phyloP scores from a whole-genome alignment of 225 moss, liverwort and hornwort species.

The Ulota crispa region DNA sequence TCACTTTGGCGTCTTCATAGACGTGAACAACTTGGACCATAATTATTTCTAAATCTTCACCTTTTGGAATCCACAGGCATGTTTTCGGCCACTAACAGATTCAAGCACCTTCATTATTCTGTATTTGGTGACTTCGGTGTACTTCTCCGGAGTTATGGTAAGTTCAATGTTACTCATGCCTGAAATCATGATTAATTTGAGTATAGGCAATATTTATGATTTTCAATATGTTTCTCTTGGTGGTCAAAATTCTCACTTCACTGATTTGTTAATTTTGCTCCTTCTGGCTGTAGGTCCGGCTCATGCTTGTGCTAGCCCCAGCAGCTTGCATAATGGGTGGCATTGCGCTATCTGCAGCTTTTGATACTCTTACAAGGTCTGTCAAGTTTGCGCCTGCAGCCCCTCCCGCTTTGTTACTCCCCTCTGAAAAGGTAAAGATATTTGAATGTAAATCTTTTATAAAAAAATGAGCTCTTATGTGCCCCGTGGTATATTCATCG shows the following conservation, averaged over 20 bases:
- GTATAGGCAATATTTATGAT: background rate
- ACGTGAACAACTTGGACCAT: constrained; percentile 17
- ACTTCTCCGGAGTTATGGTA: constrained; percentile 99
- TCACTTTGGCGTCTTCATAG: background rate
- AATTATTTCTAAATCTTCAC: constrained; percentile 2
- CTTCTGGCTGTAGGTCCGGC: constrained; percentile 75
- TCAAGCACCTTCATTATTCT: constrained; percentile 86
- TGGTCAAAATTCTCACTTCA: background rate
- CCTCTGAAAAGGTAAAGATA: constrained; percentile 46
- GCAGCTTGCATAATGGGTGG: constrained; percentile 97
- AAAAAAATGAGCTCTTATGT: background rate
- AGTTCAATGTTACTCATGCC: constrained; percentile 14
- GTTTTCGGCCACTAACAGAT: constrained; percentile 95
- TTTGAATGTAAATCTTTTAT: background rate
- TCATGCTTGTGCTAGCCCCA: constrained; percentile 99
- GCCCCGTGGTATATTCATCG: background rate
- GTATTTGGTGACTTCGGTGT: constrained; percentile 96
- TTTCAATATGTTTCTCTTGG: background rate
- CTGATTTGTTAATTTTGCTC: background rate
- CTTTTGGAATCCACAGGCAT: constrained; percentile 64
- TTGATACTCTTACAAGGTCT: constrained; percentile 83
- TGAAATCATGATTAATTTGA: background rate
- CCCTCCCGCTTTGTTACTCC: constrained; percentile 41
- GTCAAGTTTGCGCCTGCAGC: constrained; percentile 77
- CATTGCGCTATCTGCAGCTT: constrained; percentile 94